These are phyloP conservation scores for Kodamaea derodonti DNA, from an alignment of 1,139 yeast genomes.

Conservation along the genomic window DNA sequence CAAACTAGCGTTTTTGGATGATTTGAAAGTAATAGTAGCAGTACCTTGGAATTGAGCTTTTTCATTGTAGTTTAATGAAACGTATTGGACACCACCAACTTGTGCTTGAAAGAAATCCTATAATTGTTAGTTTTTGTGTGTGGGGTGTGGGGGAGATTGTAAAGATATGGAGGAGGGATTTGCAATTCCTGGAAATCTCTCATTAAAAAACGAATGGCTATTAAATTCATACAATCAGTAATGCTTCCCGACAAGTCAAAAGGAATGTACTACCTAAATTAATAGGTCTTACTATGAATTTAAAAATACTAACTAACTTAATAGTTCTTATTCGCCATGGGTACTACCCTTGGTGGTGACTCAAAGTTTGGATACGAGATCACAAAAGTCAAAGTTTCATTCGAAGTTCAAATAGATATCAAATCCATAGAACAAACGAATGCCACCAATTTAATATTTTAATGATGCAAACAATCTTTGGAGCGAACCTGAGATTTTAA, in stretches of 20 bases:
- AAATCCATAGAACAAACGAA: too few relatives aligned
- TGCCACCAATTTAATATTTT: too few relatives aligned
- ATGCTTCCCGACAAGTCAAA: too few relatives aligned
- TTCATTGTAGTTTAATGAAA: conserved; percentile 76
- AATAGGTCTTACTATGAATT: conserved; percentile 4
- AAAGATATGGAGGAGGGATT: not conserved
- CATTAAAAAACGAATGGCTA: not conserved
- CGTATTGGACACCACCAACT: conserved; percentile 78
- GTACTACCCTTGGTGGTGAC: not conserved
- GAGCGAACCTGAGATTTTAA: too few relatives aligned
- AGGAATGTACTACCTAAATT: conserved; percentile 4
- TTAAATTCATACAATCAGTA: not conserved
- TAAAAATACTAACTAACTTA: not conserved
- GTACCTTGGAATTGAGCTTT: conserved; percentile 89
- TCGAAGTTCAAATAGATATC: too few relatives aligned
- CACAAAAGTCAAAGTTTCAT: too few relatives aligned
- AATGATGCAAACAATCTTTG: too few relatives aligned
- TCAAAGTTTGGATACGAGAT: too few relatives aligned
- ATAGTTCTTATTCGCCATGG: not conserved
- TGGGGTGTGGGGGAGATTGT: not conserved
- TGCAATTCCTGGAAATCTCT: not conserved
- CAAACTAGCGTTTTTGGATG: conserved; percentile 57
- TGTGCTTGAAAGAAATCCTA: conserved; percentile 88
- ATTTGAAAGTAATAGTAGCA: conserved; percentile 79
- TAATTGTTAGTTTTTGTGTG: conserved; percentile 18